Percentiles rank a stretch among this genome's conserved stretches.
These are phyloP conservation scores for Rhodofomes roseus DNA, from an alignment of 1,284 basidiomycete genomes.

Conservation along the genomic window DNA sequence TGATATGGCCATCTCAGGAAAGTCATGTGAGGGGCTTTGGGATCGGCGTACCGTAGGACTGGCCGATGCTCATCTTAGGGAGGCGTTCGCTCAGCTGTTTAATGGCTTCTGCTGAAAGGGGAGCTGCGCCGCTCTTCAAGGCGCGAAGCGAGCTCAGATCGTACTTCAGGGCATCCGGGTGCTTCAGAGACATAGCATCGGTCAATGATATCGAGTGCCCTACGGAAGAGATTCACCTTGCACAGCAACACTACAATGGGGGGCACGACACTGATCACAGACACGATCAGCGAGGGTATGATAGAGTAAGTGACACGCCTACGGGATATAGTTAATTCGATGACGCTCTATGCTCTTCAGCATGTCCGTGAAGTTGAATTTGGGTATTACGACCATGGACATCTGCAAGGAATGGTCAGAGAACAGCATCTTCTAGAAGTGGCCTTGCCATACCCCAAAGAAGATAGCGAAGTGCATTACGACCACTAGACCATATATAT, in stretches of 20 bases:
- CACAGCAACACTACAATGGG: constrained; percentile 50
- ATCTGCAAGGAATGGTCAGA: constrained; percentile 11
- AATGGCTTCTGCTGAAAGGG: constrained; percentile 59
- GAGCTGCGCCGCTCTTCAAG: constrained; percentile 63
- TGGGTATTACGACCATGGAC: constrained; percentile 58
- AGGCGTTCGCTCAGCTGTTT: constrained; percentile 47
- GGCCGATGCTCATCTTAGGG: constrained; percentile 53
- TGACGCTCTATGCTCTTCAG: constrained; percentile 62
- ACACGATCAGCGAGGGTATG: background rate
- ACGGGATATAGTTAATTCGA: constrained; percentile 60
- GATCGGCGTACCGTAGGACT: constrained; percentile 48
- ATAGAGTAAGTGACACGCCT: constrained; percentile 17
- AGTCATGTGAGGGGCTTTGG: background rate
- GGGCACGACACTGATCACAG: constrained; percentile 51
- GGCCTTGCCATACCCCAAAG: constrained; percentile 34
- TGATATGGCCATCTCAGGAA: background rate
- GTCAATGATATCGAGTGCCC: background rate
- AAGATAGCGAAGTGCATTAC: constrained; percentile 49
- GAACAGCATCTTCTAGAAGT: constrained; percentile 24
- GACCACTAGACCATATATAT: constrained; percentile 69
- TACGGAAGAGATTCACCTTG: constrained; percentile 38
- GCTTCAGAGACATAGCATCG: constrained; percentile 31
- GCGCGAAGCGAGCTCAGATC: constrained; percentile 54
- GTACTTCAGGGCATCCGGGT: constrained; percentile 57
- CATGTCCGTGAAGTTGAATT: constrained; percentile 62